Evolutionary conservation across 805 yeast genomes (phyloP).

Genomic region (Suhomyces sp.): DNA sequence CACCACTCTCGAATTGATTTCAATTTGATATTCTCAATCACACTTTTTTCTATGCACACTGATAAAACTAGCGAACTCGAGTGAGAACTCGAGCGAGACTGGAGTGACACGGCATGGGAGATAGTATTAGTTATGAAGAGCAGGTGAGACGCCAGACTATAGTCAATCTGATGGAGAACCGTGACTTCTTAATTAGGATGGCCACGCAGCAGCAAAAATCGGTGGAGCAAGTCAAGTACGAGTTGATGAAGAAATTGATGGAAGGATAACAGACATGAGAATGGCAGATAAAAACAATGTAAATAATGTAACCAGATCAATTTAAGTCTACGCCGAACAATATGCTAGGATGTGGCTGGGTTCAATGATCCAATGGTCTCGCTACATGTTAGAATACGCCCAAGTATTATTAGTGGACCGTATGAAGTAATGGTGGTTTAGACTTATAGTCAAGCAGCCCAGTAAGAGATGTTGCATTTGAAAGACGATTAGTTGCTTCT

Average conservation of each 20-base stretch:
- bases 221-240: conserved; percentile 42
- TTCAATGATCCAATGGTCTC: no score
- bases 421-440: no score
- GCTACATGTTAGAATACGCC: no score
- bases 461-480: no score
- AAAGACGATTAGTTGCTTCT: no score
- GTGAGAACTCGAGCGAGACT: not conserved
- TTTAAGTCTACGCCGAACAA: no score
- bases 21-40: not conserved
- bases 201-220: conserved; percentile 42
- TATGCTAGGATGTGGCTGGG: no score
- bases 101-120: not conserved
- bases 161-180: conserved; percentile 38
- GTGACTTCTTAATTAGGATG: conserved; percentile 34
- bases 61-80: not conserved
- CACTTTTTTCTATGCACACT: not conserved
- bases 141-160: conserved; percentile 28
- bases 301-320: no score
- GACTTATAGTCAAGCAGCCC: no score
- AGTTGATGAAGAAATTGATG: conserved; percentile 28
- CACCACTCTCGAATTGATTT: no score
- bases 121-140: conserved; percentile 10
- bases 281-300: no score
- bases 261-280: conserved; percentile 11
- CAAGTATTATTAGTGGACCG: no score